A percentile compares a stretch with the other conserved stretches of the same genome.
These are phyloP conservation scores for Tylopilus vinaceipallidus DNA, from an alignment of 768 basidiomycete species.

Conservation along the genomic window DNA sequence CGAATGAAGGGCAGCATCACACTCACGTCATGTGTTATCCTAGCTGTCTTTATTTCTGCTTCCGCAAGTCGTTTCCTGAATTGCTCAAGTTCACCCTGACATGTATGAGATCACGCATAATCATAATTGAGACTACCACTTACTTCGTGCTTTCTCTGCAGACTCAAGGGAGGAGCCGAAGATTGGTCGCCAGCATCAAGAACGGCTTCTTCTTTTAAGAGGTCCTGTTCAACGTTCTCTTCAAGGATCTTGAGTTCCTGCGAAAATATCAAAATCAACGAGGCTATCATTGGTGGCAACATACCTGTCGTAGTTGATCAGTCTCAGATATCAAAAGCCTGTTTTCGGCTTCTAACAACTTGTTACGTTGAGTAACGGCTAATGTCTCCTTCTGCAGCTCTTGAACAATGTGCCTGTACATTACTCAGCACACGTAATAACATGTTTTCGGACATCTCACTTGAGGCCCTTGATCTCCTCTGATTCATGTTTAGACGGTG, in stretches of 20 bases:
- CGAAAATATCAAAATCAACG: neutral
- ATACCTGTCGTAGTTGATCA: conserved; percentile 72
- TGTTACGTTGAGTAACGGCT: conserved; percentile 57
- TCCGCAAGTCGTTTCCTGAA: conserved; percentile 68
- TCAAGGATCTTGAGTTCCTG: conserved; percentile 80
- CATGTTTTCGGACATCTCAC: conserved; percentile 35
- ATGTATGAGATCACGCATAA: neutral
- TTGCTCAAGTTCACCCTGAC: conserved; percentile 65
- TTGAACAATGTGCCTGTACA: conserved; percentile 75
- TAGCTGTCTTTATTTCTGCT: conserved; percentile 71
- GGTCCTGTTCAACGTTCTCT: conserved; percentile 63
- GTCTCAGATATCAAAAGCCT: conserved; percentile 51
- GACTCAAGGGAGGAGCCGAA: conserved; percentile 25
- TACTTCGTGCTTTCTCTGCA: conserved; percentile 55
- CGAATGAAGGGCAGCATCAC: neutral
- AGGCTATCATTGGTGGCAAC: neutral
- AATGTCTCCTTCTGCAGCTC: conserved; percentile 83
- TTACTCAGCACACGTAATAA: neutral
- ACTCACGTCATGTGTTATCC: conserved; percentile 65
- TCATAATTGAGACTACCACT: conserved; percentile 9
- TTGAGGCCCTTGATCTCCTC: conserved; percentile 81
- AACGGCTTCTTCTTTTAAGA: conserved; percentile 50
- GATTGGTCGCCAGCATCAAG: conserved; percentile 24
- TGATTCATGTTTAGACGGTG: conserved; percentile 51
- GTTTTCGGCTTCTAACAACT: conserved; percentile 77